Evolutionary conservation across 805 yeast species (phyloP).

Genomic region (Yamadazyma olivae): DNA sequence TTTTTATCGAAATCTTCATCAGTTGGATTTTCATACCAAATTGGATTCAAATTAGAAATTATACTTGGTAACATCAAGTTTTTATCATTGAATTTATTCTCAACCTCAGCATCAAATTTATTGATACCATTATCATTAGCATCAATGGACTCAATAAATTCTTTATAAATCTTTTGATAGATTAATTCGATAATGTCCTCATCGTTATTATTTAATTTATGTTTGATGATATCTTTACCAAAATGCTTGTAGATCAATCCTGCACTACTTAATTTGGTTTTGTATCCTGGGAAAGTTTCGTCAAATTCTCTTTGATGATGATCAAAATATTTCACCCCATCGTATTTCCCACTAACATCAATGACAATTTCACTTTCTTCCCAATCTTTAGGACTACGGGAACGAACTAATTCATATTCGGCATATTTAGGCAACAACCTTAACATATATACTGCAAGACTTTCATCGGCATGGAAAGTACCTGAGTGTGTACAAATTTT

Average conservation of each 20-base stretch:
- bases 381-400: slow-evolving; percentile 80
- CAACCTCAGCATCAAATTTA: slow-evolving; percentile 52
- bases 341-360: slow-evolving; percentile 92
- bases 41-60: slow-evolving; percentile 78
- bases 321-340: slow-evolving; percentile 81
- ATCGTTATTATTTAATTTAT: slow-evolving; percentile 31
- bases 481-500: slow-evolving; percentile 91
- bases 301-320: slow-evolving; percentile 94
- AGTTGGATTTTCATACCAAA: slow-evolving; percentile 70
- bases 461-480: slow-evolving; percentile 95
- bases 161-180: slow-evolving; percentile 75
- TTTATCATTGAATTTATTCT: slow-evolving; percentile 66
- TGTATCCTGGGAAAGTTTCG: slow-evolving; percentile 62
- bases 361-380: slow-evolving; percentile 88
- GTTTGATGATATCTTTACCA: slow-evolving; percentile 66
- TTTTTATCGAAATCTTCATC: slow-evolving; percentile 64
- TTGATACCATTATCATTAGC: slow-evolving; percentile 94
- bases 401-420: slow-evolving; percentile 69
- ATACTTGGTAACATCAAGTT: slow-evolving; percentile 76
- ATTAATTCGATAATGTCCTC: slow-evolving; percentile 50
- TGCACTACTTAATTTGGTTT: slow-evolving; percentile 88
- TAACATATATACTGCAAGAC: slow-evolving; percentile 87
- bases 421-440: slow-evolving; percentile 65
- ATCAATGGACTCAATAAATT: slow-evolving; percentile 87
- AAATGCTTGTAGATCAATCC: slow-evolving; percentile 89